Base-by-base conservation (phyloP, 495 filamentous ascomycete genomes). In the Staphylotrichum longicolle region DNA sequence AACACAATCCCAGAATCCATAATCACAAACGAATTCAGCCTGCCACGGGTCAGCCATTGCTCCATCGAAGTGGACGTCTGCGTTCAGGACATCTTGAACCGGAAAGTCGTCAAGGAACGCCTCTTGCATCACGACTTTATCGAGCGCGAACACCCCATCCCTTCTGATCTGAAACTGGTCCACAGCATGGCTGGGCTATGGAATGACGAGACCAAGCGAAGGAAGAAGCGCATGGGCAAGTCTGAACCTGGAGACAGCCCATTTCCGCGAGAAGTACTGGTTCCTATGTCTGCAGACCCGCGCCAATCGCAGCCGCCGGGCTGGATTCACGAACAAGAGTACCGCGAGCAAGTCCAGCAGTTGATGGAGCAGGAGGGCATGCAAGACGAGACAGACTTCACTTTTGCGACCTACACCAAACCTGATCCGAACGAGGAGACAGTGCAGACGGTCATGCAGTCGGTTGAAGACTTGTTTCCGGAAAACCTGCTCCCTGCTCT, bases 321-420 rank as follows among this genome's bases (percentile, higher is more conserved):
- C 5, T 98, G 94, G 94, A 87, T 96, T 30, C 92, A 96, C 67
- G 92, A 96, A 74, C 89, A 90, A 60, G 92, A 96, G 61, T 91
- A 87, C 70, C 80, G 82, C 30, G 77, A 85, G 37, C 79, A 88
- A 68, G 75, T 92, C 2, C 70, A 79, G 47, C 71, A 75, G 20
- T 77, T 93, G 39, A 81, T 88, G 15, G 65, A 72, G 1, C 77
- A 90, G 40, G 94, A 96, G 72, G 80, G 73, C 57, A 70, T 63
- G 27, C 77, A 79, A 35, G 78, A 75, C 45, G 76, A 74, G 0
- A 69, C 66, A 15, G 72, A 77, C 0, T 42, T 85, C 0, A 77
- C 74, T 5, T 92, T 96, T 64, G 83, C 88, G 52, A 76, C 73
- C 6, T 91, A 91, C 68, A 73, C 90, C 9, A 68, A 75, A 35